Evolutionary conservation across 768 basidiomycete genomes (phyloP).

Genomic region (Lactarius trivialis): DNA sequence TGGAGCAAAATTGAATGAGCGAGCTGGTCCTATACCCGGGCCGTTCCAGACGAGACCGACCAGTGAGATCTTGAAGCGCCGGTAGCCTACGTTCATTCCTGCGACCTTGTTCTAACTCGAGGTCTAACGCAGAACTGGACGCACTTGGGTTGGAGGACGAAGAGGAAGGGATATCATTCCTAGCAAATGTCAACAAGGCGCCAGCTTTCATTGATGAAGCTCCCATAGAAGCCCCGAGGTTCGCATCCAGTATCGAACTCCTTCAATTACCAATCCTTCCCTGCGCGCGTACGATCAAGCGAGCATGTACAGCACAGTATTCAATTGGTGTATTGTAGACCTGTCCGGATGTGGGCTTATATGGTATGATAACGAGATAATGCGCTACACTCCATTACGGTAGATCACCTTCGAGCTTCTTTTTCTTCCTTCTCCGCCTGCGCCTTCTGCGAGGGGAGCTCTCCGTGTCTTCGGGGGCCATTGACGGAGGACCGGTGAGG

Average conservation of each 20-base stretch:
- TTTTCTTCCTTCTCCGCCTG: slow-evolving; percentile 18
- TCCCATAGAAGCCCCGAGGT: slow-evolving; percentile 68
- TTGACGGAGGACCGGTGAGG: slow-evolving; percentile 15
- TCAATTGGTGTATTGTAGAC: too few species aligned
- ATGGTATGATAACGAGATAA: not conserved
- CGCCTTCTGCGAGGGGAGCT: slow-evolving; percentile 8
- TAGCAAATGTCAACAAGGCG: slow-evolving; percentile 75
- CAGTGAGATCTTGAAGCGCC: slow-evolving; percentile 95
- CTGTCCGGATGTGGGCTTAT: slow-evolving; percentile 2
- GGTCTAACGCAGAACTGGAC: slow-evolving; percentile 65
- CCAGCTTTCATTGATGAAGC: slow-evolving; percentile 92
- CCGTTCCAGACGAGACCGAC: slow-evolving; percentile 94
- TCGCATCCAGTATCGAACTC: slow-evolving; percentile 23
- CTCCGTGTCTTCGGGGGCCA: not conserved
- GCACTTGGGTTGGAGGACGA: slow-evolving; percentile 89
- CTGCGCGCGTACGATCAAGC: too few species aligned
- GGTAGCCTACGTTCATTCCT: slow-evolving; percentile 50
- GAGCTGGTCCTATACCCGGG: slow-evolving; percentile 89
- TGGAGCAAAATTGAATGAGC: too few species aligned
- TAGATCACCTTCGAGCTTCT: not conserved
- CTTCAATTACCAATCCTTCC: not conserved
- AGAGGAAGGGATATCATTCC: slow-evolving; percentile 84
- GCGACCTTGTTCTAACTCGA: not conserved
- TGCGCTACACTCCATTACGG: not conserved
- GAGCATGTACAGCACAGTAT: too few species aligned